phyloP scores from a whole-genome alignment of 108 stramenopile genomes.

The Nitzschia sp. region DNA sequence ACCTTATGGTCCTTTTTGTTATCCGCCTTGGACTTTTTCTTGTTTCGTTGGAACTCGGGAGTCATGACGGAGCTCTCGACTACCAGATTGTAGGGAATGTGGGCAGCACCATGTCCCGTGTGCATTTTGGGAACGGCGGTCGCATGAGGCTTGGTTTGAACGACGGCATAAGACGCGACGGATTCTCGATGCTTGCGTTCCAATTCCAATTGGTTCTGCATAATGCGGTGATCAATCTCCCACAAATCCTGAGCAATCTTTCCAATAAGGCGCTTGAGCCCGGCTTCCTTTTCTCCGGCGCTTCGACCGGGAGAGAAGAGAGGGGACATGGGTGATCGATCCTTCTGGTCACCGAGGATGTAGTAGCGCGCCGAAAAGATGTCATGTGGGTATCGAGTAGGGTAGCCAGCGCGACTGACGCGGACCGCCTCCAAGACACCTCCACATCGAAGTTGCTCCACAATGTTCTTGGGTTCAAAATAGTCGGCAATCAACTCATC shows the following conservation, averaged over 20 bases:
- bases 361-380: slow-evolving; percentile 78
- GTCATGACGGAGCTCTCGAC: slow-evolving; percentile 73
- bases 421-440: slow-evolving; percentile 97
- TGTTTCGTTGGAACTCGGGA: slow-evolving; percentile 51
- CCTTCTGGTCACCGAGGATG: slow-evolving; percentile 64
- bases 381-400: slow-evolving; percentile 88
- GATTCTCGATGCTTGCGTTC: slow-evolving; percentile 37
- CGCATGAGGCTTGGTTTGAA: slow-evolving; percentile 31
- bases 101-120: slow-evolving; percentile 13
- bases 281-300: slow-evolving; percentile 35
- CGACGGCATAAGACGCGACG: slow-evolving; percentile 23
- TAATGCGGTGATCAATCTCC: slow-evolving; percentile 73
- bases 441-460: slow-evolving; percentile 91
- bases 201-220: slow-evolving; percentile 37
- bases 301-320: slow-evolving; percentile 36
- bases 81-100: slow-evolving; percentile 49
- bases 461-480: slow-evolving; percentile 88
- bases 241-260: slow-evolving; percentile 86
- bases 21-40: slow-evolving; percentile 17
- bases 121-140: slow-evolving; percentile 29
- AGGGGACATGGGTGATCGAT: slow-evolving; percentile 48
- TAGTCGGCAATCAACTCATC: slow-evolving; percentile 76
- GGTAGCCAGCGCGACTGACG: slow-evolving; percentile 95
- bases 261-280: slow-evolving; percentile 67
- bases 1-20: slow-evolving; percentile 45